Evolutionary conservation across 2,329 filamentous ascomycete species (phyloP), one percentile per base, ranked within the genome.

Genomic region (Drechslerella coelobrocha): DNA sequence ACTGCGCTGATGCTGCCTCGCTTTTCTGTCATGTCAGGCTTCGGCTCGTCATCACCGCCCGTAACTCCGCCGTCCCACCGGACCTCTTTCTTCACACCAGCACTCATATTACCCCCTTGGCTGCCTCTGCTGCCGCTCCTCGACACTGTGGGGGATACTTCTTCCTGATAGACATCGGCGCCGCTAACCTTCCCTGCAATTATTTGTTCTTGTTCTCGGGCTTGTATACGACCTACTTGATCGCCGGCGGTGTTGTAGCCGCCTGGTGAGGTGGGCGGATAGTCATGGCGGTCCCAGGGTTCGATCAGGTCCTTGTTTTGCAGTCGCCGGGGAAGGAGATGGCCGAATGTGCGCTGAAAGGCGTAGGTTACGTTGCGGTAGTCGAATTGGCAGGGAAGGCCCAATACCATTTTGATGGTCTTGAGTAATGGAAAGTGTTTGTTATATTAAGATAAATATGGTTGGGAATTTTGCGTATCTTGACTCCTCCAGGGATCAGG

Each of bases 361-460:
- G 59, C 53, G 39, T 61, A 57, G 19, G 63, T 57, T 34, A 61
- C 52, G 34, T 61, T 43, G 5, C 51, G 50, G 27, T 69, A 69
- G 34, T 69, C 63, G 56, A 69, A 52, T 43, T 68, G 62, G 50
- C 55, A 68, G 24, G 55, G 62, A 4, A 68, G 55, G 9, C 63
- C 63, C 41, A 69, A 52, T 2, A 69, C 57, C 63, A 69, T 61
- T 56, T 57, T 61, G 41, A 2, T 21, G 37, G 5, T 9, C 24
- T 8, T 50, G 17, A 21, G 9, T 39, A 39, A 39, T 39, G 17
- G 12, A 39, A 14, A 39, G 4, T 14, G 12, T 14, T 34, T 34
- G 12, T 34, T 34, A 6, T 34, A 34, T 34, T 34, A 34, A 34
- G 12, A 7, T 12, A 34, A 34, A 12, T 34, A 34, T 34, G 7